A percentile compares a stretch with the other conserved stretches of the same genome.
These are phyloP conservation scores for Trichoderma atrobrunneum DNA, from an alignment of 2,329 filamentous ascomycete species.

Conservation along the genomic window DNA sequence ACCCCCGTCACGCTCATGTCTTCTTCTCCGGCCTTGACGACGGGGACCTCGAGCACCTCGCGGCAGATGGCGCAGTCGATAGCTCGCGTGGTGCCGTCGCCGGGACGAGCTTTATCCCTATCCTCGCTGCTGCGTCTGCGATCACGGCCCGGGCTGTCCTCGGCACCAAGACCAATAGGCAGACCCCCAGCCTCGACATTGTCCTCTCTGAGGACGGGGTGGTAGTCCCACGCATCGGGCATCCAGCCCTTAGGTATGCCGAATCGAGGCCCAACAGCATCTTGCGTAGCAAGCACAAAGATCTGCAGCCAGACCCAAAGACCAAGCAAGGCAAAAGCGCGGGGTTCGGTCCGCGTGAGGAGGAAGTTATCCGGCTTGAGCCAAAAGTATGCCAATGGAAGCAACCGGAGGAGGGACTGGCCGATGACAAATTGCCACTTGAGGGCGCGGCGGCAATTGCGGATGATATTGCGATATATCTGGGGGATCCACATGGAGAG, in stretches of 20 bases:
- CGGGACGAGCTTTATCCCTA: constrained; percentile 27
- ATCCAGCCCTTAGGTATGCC: constrained; percentile 69
- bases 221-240: constrained; percentile 88
- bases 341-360: constrained; percentile 67
- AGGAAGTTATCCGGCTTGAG: constrained; percentile 74
- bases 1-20: constrained; percentile 62
- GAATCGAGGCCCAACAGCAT: constrained; percentile 83
- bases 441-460: constrained; percentile 89
- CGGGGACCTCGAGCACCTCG: constrained; percentile 84
- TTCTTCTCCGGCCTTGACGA: constrained; percentile 61
- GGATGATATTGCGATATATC: constrained; percentile 83
- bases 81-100: constrained; percentile 38
- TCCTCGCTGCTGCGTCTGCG: constrained; percentile 35
- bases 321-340: constrained; percentile 56
- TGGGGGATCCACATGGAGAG: constrained; percentile 92
- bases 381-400: constrained; percentile 86
- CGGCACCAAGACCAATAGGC: constrained; percentile 65
- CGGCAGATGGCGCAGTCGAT: constrained; percentile 97
- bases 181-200: constrained; percentile 74
- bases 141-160: constrained; percentile 29
- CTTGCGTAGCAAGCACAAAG: constrained; percentile 73
- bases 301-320: constrained; percentile 89
- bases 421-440: constrained; percentile 87
- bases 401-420: constrained; percentile 72
- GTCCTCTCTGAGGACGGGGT: constrained; percentile 82